phyloP scores from a whole-genome alignment of 371 early-diverging fungal genomes.

The Circinella umbellata region DNA sequence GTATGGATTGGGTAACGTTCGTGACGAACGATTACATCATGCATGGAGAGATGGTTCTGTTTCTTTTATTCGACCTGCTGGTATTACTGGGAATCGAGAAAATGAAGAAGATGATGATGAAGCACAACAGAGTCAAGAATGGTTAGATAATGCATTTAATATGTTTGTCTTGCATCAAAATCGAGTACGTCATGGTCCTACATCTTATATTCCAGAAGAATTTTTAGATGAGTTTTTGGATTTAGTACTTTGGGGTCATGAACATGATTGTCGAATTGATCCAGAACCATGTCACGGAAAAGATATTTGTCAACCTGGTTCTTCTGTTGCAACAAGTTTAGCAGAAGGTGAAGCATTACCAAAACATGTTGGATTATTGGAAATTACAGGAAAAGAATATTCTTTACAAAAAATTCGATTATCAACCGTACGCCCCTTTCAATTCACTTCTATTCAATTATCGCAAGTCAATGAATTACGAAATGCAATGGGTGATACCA shows the following conservation, averaged over 20 bases:
- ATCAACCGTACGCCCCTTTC: slow-evolving; percentile 87
- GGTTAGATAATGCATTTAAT: slow-evolving; percentile 66
- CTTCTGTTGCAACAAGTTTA: slow-evolving; percentile 97
- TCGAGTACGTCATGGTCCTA: slow-evolving; percentile 81
- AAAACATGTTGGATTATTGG: slow-evolving; percentile 86
- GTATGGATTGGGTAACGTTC: slow-evolving; percentile 95
- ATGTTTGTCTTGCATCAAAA: slow-evolving; percentile 93
- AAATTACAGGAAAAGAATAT: slow-evolving; percentile 68
- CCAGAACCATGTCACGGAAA: slow-evolving; percentile 72
- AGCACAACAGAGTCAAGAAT: slow-evolving; percentile 39
- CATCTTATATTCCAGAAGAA: slow-evolving; percentile 90
- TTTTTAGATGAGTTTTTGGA: slow-evolving; percentile 87
- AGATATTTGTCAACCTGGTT: slow-evolving; percentile 94
- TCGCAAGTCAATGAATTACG: slow-evolving; percentile 46
- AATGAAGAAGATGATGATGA: slow-evolving; percentile 44
- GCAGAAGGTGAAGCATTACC: slow-evolving; percentile 86
- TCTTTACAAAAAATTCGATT: slow-evolving; percentile 77
- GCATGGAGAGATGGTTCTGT: slow-evolving; percentile 84
- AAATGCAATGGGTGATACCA: slow-evolving; percentile 29
- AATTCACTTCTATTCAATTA: slow-evolving; percentile 77
- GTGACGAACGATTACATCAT: slow-evolving; percentile 93
- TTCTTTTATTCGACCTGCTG: slow-evolving; percentile 69
- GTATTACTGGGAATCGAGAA: neutral
- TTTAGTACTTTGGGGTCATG: slow-evolving; percentile 98
- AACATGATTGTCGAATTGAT: slow-evolving; percentile 95